phyloP scores from a whole-genome alignment of 768 basidiomycete species.

The Lactifluus echinatus region DNA sequence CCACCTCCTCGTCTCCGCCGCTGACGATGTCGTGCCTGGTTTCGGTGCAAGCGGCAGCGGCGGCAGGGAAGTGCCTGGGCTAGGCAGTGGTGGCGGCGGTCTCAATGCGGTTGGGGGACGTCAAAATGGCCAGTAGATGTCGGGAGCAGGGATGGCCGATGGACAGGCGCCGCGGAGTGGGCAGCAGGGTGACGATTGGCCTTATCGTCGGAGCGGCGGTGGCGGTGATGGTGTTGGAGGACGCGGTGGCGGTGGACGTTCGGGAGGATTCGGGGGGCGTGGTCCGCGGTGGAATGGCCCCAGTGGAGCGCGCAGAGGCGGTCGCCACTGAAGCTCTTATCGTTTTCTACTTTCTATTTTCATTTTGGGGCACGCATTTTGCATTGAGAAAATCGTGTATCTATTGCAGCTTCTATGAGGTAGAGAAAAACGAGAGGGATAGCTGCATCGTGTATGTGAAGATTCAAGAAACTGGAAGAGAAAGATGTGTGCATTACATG shows the following conservation, averaged over 20 bases:
- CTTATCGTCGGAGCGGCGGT: conserved; percentile 22
- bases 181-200: conserved; percentile 11
- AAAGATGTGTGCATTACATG: conserved; percentile 10
- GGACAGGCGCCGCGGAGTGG: conserved; percentile 1
- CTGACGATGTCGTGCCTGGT: conserved; percentile 36
- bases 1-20: conserved; percentile 81
- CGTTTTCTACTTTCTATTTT: not conserved
- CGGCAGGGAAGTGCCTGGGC: conserved; percentile 1
- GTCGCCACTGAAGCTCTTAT: conserved; percentile 3
- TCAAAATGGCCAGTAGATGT: not conserved
- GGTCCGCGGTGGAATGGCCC: conserved; percentile 17
- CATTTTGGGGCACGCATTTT: not conserved
- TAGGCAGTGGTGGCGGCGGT: not conserved
- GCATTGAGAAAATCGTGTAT: not conserved
- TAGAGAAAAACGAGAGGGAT: not conserved
- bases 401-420: conserved; percentile 10
- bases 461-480: not conserved
- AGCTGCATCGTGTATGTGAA: conserved; percentile 1
- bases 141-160: not conserved
- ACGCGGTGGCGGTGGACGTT: conserved; percentile 26
- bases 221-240: conserved; percentile 23
- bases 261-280: conserved; percentile 24
- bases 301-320: conserved; percentile 4
- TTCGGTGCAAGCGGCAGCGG: conserved; percentile 25
- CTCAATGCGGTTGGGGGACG: not conserved